These are phyloP conservation scores for Casuarina equisetifolia DNA, from an alignment of 306 rosid species.

Conservation along the genomic window DNA sequence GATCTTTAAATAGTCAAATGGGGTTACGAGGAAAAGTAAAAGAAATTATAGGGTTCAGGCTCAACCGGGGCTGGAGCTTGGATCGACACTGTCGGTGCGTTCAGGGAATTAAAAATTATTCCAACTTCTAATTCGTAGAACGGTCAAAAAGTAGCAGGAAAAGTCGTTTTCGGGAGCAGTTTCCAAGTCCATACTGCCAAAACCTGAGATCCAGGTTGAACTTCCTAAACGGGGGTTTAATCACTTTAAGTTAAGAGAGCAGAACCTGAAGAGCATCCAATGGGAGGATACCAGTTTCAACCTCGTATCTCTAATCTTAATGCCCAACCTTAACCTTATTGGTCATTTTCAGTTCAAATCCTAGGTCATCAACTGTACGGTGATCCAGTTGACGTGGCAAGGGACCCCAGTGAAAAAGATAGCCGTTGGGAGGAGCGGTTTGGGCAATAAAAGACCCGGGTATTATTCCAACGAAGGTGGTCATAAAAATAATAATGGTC, in stretches of 20 bases:
- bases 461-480: conserved; percentile 24
- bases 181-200: neutral
- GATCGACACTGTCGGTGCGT: no score
- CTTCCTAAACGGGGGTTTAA: neutral
- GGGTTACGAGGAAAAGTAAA: no score
- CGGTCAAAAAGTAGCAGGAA: no score
- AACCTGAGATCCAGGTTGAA: neutral
- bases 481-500: conserved; percentile 7
- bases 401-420: conserved; percentile 42
- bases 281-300: neutral
- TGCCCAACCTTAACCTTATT: neutral
- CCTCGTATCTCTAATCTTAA: neutral
- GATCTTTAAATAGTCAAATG: no score
- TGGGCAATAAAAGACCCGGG: conserved; percentile 39
- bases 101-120: no score
- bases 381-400: neutral
- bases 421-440: conserved; percentile 62
- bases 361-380: neutral
- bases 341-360: neutral
- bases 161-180: neutral
- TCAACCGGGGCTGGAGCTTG: no score
- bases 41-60: no score
- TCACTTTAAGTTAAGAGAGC: neutral
- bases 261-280: neutral
- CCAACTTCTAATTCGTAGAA: no score